Evolutionary conservation across 2,329 filamentous ascomycete species (phyloP).

Genomic region (Berkeleyomyces rouxiae): DNA sequence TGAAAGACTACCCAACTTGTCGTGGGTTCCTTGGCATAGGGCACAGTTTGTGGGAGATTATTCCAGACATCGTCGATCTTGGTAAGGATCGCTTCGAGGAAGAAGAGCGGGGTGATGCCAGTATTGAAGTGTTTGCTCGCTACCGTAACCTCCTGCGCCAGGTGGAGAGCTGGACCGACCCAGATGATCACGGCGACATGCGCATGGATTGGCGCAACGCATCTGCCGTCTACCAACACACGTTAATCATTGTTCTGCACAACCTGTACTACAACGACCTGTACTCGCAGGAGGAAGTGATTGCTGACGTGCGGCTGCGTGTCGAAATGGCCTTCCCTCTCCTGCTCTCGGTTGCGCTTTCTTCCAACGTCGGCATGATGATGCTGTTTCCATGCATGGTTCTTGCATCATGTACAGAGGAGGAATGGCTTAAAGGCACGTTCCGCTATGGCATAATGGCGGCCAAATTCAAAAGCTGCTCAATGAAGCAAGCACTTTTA

Average conservation of each 20-base stretch:
- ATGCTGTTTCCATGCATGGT: slow-evolving; percentile 12
- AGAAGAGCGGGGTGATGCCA: slow-evolving; percentile 3
- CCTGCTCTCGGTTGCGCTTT: slow-evolving; percentile 10
- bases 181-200: slow-evolving; percentile 8
- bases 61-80: slow-evolving; percentile 9
- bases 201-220: slow-evolving; percentile 10
- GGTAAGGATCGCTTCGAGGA: slow-evolving; percentile 5
- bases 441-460: slow-evolving; percentile 12
- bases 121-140: slow-evolving; percentile 4
- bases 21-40: slow-evolving; percentile 8
- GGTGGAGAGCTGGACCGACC: slow-evolving; percentile 7
- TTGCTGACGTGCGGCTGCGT: slow-evolving; percentile 4
- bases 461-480: slow-evolving; percentile 12
- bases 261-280: slow-evolving; percentile 11
- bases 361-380: slow-evolving; percentile 11
- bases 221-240: slow-evolving; percentile 10
- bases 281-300: slow-evolving; percentile 2
- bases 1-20: slow-evolving; percentile 2
- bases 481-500: slow-evolving; percentile 9
- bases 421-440: slow-evolving; percentile 11
- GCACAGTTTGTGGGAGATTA: slow-evolving; percentile 10
- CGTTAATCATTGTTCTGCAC: slow-evolving; percentile 9
- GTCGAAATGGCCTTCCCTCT: slow-evolving; percentile 11
- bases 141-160: slow-evolving; percentile 6
- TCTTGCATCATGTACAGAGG: slow-evolving; percentile 11